These are phyloP conservation scores for Stephanodiscus minutulus DNA, from an alignment of 108 stramenopile species.

Conservation along the genomic window DNA sequence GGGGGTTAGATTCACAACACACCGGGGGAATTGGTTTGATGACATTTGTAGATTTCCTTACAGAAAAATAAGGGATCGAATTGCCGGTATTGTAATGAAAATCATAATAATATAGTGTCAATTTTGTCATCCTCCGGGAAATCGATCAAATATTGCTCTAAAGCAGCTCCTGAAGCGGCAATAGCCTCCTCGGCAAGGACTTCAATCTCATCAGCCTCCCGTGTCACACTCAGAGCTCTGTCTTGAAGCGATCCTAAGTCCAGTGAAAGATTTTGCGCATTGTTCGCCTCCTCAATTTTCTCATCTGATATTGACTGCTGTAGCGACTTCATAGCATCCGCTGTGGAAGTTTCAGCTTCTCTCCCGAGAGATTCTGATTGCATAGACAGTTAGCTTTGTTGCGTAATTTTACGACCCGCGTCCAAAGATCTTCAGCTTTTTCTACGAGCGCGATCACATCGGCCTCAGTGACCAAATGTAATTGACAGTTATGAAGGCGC, in stretches of 20 bases:
- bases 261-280: slow-evolving; percentile 46
- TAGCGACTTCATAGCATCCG: slow-evolving; percentile 14
- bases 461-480: slow-evolving; percentile 54
- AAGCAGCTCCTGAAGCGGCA: slow-evolving; percentile 41
- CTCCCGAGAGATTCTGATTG: slow-evolving; percentile 43
- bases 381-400: slow-evolving; percentile 57
- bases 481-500: neutral
- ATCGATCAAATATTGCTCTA: slow-evolving; percentile 64
- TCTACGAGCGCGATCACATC: slow-evolving; percentile 61
- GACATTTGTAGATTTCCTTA: neutral
- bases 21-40: neutral
- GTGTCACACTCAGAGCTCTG: slow-evolving; percentile 37
- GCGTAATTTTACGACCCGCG: slow-evolving; percentile 53
- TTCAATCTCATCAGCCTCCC: slow-evolving; percentile 60
- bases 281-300: slow-evolving; percentile 49
- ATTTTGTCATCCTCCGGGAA: slow-evolving; percentile 46
- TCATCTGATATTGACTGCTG: slow-evolving; percentile 36
- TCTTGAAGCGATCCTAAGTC: slow-evolving; percentile 52
- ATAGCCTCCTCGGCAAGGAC: slow-evolving; percentile 57
- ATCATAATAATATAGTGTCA: neutral
- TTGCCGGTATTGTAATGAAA: neutral
- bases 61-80: neutral
- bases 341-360: slow-evolving; percentile 54
- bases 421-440: slow-evolving; percentile 60
- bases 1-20: neutral